Conservation (phyloP, 495 filamentous ascomycete species). For the Lasiosphaeris hirsuta region DNA sequence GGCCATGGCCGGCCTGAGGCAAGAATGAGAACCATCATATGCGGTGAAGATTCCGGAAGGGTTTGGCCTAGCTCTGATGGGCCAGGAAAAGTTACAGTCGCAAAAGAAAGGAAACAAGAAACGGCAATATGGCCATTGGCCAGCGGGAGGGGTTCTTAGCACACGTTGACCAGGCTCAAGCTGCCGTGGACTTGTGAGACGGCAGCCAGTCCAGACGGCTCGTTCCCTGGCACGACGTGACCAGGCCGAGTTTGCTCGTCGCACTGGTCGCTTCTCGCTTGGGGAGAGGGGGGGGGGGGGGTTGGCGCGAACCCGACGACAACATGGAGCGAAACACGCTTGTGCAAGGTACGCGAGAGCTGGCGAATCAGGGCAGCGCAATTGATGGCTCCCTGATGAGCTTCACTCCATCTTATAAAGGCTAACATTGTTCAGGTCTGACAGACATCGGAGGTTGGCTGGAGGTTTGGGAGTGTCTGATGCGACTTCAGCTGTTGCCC, state of each 20-base stretch:
- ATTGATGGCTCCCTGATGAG: conserved; percentile 6
- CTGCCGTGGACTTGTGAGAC: background rate
- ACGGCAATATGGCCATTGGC: too few relatives aligned
- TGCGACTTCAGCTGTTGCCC: background rate
- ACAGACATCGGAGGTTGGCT: background rate
- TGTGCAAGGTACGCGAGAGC: conserved; percentile 19
- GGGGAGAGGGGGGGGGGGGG: background rate
- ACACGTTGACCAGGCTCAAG: too few relatives aligned
- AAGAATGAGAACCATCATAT: too few relatives aligned
- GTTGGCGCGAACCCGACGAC: background rate
- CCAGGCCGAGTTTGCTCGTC: conserved; percentile 2
- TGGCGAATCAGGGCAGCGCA: conserved; percentile 7
- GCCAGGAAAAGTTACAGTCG: too few relatives aligned
- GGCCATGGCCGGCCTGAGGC: too few relatives aligned
- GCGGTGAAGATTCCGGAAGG: too few relatives aligned
- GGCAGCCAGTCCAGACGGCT: conserved; percentile 6
- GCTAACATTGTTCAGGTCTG: background rate
- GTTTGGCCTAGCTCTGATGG: too few relatives aligned
- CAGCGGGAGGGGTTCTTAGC: too few relatives aligned
- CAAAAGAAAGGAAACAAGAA: too few relatives aligned
- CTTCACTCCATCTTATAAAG: conserved; percentile 4
- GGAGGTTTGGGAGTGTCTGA: background rate
- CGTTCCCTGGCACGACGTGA: conserved; percentile 1
- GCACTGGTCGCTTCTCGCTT: conserved; percentile 2
- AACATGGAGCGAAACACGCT: conserved; percentile 10